Conservation (phyloP, 208 protist genomes). For the Leishmania gerbilli region DNA sequence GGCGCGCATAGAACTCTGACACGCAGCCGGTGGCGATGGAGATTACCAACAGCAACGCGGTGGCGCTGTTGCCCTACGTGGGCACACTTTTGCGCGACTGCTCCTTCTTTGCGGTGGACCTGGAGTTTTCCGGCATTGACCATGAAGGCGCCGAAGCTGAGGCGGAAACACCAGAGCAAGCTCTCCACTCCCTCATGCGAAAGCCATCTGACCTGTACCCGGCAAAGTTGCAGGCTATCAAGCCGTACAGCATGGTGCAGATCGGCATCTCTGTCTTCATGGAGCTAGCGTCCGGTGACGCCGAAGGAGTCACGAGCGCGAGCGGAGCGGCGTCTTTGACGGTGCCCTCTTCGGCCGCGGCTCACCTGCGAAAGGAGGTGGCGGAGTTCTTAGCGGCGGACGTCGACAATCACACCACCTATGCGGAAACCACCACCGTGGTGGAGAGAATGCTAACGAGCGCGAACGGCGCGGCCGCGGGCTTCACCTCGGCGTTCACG, state of each 20-base stretch:
- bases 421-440: background rate
- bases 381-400: background rate
- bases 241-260: conserved; percentile 50
- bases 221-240: conserved; percentile 36
- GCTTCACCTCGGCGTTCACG: background rate
- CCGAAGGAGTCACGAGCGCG: background rate
- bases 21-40: conserved; percentile 25
- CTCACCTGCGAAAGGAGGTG: background rate
- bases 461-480: background rate
- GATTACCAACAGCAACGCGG: conserved; percentile 41
- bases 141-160: conserved; percentile 1
- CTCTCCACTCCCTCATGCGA: conserved; percentile 25
- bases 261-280: conserved; percentile 68
- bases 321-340: background rate
- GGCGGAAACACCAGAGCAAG: background rate
- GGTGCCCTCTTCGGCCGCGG: background rate
- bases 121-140: conserved; percentile 74
- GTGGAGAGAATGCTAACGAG: background rate
- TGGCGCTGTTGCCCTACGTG: conserved; percentile 25
- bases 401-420: background rate
- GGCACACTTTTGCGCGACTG: conserved; percentile 31
- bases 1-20: background rate
- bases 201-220: conserved; percentile 39
- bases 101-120: conserved; percentile 51
- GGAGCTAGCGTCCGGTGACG: conserved; percentile 2